Conservation (phyloP, 441 rosid genomes). For the Gossypium schwendimanii region DNA sequence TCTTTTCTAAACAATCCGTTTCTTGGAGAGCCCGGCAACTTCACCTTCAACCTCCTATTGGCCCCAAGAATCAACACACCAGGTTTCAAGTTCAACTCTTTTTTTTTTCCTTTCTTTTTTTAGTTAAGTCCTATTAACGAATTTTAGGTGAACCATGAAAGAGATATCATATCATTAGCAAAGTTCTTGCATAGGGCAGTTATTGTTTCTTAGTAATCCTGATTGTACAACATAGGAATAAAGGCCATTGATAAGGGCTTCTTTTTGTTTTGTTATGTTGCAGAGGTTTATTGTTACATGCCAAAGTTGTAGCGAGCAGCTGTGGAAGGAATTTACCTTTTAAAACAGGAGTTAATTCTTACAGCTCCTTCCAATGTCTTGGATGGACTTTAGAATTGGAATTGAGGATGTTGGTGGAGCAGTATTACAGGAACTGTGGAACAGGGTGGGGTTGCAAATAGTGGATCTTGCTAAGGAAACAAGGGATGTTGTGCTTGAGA, state of each 20-base stretch:
- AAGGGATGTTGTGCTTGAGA: constrained; percentile 28
- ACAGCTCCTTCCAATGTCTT: neutral
- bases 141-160: neutral
- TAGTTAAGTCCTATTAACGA: neutral
- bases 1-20: neutral
- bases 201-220: neutral
- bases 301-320: neutral
- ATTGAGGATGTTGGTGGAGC: constrained; percentile 27
- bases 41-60: neutral
- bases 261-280: neutral
- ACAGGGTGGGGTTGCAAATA: constrained; percentile 26
- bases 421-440: constrained; percentile 33
- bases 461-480: constrained; percentile 29
- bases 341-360: neutral
- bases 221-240: neutral
- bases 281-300: neutral
- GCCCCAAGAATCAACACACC: neutral
- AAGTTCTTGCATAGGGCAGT: neutral
- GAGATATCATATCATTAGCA: neutral
- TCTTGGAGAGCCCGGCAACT: neutral
- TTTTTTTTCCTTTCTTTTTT: neutral
- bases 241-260: neutral
- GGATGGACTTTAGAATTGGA: constrained; percentile 17
- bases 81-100: neutral
- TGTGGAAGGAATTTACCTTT: neutral